These are phyloP conservation scores for Dictyostelium brefeldianum DNA, from an alignment of 78 protist species.

Conservation along the genomic window DNA sequence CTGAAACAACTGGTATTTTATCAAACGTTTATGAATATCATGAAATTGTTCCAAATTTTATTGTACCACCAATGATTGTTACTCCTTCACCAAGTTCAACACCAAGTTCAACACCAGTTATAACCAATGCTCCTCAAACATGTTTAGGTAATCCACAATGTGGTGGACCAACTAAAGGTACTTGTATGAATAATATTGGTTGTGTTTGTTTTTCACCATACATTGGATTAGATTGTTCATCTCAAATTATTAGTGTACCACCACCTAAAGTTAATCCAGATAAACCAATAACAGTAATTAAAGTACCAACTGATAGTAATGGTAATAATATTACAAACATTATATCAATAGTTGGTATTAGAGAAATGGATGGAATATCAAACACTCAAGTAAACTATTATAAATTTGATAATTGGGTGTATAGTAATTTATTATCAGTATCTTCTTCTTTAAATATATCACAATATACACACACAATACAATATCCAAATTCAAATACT, in stretches of 20 bases:
- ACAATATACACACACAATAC: no score
- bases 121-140: background rate
- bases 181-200: background rate
- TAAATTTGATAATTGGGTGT: background rate
- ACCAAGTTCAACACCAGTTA: background rate
- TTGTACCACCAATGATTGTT: no score
- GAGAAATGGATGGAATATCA: constrained; percentile 6
- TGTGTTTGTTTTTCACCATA: constrained; percentile 21
- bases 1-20: no score
- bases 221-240: constrained; percentile 2
- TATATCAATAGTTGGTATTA: background rate
- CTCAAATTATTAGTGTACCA: background rate
- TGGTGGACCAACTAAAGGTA: constrained; percentile 1
- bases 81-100: background rate
- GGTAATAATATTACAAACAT: background rate
- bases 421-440: no score
- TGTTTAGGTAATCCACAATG: background rate
- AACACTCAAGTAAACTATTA: background rate
- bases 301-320: background rate
- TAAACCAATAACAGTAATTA: background rate
- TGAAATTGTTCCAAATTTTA: background rate
- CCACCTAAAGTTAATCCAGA: background rate
- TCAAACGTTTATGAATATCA: background rate
- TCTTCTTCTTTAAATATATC: no score
- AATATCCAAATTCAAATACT: background rate